A percentile compares a stretch with the other conserved stretches of the same genome.
These are phyloP conservation scores for Phylloporus rhodoxanthus DNA, from an alignment of 768 basidiomycete genomes.

Conservation along the genomic window DNA sequence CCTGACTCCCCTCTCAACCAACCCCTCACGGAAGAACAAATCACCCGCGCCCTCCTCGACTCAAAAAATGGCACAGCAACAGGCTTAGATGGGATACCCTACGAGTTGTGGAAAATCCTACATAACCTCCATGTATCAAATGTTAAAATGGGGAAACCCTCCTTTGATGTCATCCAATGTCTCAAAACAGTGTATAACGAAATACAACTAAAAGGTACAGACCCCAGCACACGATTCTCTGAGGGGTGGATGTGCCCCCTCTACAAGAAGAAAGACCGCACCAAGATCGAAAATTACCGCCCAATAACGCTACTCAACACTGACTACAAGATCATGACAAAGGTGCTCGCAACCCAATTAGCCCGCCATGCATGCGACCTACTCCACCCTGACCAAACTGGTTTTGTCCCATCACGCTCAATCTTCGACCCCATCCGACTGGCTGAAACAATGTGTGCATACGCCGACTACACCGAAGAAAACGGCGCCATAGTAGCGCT, in stretches of 20 bases:
- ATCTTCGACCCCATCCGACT: constrained; percentile 33
- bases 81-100: constrained; percentile 22
- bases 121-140: neutral
- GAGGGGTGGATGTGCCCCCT: constrained; percentile 34
- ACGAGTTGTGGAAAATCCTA: constrained; percentile 25
- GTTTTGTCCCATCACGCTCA: constrained; percentile 28
- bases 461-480: constrained; percentile 10
- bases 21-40: constrained; percentile 2
- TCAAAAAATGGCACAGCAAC: constrained; percentile 16
- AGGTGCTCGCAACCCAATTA: constrained; percentile 16
- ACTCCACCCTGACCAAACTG: constrained; percentile 28
- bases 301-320: constrained; percentile 35
- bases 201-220: constrained; percentile 24
- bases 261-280: constrained; percentile 36
- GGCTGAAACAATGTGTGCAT: constrained; percentile 19
- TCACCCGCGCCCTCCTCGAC: constrained; percentile 7
- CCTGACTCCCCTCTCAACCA: neutral
- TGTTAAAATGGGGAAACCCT: neutral
- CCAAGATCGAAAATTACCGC: constrained; percentile 31
- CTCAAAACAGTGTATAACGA: constrained; percentile 14
- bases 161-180: constrained; percentile 4
- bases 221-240: constrained; percentile 11
- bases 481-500: constrained; percentile 28
- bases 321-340: constrained; percentile 31
- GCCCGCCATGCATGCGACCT: constrained; percentile 13